Evolutionary conservation across 495 filamentous ascomycete genomes (phyloP).

Genomic region (Aspergillus affinis): DNA sequence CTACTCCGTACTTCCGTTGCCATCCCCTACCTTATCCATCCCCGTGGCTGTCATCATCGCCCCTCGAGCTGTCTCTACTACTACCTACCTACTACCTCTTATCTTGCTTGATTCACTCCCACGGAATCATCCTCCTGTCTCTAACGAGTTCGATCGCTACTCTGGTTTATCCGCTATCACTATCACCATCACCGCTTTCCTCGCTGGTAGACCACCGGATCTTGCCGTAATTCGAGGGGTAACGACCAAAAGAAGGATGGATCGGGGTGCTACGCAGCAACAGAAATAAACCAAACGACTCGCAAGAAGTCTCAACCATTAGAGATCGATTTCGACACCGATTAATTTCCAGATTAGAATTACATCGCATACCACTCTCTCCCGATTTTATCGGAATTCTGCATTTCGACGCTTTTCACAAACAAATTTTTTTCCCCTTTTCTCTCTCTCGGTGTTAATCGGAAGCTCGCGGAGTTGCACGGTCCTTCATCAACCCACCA

Average conservation of each 20-base stretch:
- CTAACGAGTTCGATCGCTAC: background rate
- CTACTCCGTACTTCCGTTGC: background rate
- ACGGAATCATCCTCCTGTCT: background rate
- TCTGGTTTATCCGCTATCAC: background rate
- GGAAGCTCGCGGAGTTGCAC: conserved; percentile 21
- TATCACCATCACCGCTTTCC: background rate
- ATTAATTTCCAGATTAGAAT: background rate
- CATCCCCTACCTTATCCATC: background rate
- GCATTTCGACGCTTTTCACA: background rate
- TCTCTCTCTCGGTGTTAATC: background rate
- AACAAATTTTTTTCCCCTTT: background rate
- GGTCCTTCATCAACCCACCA: background rate
- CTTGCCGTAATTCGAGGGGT: background rate
- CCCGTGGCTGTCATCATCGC: background rate
- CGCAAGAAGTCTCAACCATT: background rate
- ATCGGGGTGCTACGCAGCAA: background rate
- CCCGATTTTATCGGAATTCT: background rate
- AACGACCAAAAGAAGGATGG: background rate
- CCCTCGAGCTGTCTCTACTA: background rate
- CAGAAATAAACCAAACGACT: background rate
- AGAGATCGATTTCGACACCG: background rate
- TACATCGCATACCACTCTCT: background rate
- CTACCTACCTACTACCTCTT: background rate
- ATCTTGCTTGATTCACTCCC: background rate
- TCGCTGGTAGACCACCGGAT: background rate